phyloP scores from a whole-genome alignment of 2,329 filamentous ascomycete genomes.

The Chaetomiaceae sp. region DNA sequence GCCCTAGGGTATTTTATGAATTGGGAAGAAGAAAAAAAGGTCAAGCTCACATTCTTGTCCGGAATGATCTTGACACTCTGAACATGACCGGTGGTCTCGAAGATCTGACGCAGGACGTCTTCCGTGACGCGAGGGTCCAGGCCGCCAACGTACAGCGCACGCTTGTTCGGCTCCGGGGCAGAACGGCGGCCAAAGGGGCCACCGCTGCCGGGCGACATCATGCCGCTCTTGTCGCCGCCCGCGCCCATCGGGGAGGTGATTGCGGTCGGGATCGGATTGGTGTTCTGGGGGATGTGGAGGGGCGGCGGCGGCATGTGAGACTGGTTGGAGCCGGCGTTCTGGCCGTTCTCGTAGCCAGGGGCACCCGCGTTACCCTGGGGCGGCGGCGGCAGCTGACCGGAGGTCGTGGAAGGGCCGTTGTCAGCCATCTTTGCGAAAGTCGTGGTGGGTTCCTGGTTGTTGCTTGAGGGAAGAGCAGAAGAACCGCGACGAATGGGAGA shows the following conservation, averaged over 20 bases:
- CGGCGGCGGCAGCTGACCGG: conserved; percentile 64
- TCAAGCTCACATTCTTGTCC: conserved; percentile 90
- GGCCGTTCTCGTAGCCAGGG: conserved; percentile 71
- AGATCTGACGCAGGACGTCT: conserved; percentile 94
- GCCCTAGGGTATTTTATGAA: too few species aligned
- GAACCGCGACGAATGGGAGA: conserved; percentile 23
- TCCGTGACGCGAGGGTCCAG: conserved; percentile 93
- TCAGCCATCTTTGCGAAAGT: conserved; percentile 65
- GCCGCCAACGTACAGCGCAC: conserved; percentile 91
- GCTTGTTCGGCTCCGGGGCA: conserved; percentile 97
- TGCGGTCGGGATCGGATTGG: conserved; percentile 87
- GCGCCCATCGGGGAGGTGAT: conserved; percentile 83
- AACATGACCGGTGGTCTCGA: conserved; percentile 97
- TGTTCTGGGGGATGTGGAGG: conserved; percentile 93
- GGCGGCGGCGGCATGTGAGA: conserved; percentile 85
- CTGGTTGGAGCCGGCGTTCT: conserved; percentile 65
- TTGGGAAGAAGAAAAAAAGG: neutral
- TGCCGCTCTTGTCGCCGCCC: conserved; percentile 49
- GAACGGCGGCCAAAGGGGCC: conserved; percentile 81
- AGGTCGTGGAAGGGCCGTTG: conserved; percentile 56
- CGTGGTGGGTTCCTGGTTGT: conserved; percentile 15
- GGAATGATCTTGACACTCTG: conserved; percentile 99
- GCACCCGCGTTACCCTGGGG: conserved; percentile 64
- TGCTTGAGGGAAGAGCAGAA: conserved; percentile 8
- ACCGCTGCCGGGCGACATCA: conserved; percentile 81